Base-by-base conservation (phyloP, 2,329 filamentous ascomycete genomes). In the Aspergillus unguis region DNA sequence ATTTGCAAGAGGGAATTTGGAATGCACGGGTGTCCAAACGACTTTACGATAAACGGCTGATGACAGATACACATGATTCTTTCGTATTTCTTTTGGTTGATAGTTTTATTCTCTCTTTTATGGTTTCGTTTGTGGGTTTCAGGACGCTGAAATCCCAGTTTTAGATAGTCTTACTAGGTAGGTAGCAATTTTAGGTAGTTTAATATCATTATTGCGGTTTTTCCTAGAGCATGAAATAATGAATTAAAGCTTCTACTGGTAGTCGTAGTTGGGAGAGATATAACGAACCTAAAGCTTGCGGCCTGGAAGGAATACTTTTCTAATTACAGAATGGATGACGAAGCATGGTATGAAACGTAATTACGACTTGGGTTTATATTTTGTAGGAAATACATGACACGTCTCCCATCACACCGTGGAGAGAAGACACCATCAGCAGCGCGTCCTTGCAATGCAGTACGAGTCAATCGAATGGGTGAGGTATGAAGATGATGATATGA, bases 371-470 rank as follows among this genome's bases (percentile, higher is more conserved):
- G 17, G 41, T 40, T 46, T 33, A 51, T 46, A 49, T 45, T 53
- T 50, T 36, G 9, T 27, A 53, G 25, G 42, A 46, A 53, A 53
- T 53, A 53, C 51, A 50, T 42, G 51, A 46, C 46, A 50, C 43
- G 29, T 53, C 46, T 46, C 26, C 46, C 17, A 10, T 46, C 40
- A 35, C 31, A 35, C 40, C 26, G n/a, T 36, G 31, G 29, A 41
- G 35, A 40, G 26, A 40, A 7, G 29, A 47, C 44, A 48, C 41
- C 36, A 45, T 43, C 46, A 46, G 53, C 58, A 62, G 60, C 61
- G 56, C 56, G 57, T 58, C 57, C 56, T 55, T 58, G 57, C 53
- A 37, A 57, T 60, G 58, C 57, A 61, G 56, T 58, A 58, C 52
- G 48, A 58, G 56, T 56, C 58, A 53, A 58, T 56, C 53, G 41